Conservation (phyloP, 768 basidiomycete genomes). For the Clavaria fumosa region DNA sequence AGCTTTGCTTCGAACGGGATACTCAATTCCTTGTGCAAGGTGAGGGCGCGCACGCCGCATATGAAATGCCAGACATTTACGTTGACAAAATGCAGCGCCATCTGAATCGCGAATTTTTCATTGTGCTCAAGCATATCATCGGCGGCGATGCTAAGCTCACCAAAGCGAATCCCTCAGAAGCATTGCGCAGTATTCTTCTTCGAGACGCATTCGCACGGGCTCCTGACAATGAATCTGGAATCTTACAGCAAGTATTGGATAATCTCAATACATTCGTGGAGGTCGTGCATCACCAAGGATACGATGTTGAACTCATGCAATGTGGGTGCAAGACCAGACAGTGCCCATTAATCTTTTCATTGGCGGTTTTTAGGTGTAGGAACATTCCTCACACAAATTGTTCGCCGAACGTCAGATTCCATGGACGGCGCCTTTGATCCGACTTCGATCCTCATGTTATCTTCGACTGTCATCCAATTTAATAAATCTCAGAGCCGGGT, state of each 20-base stretch:
- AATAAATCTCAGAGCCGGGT: constrained; percentile 47
- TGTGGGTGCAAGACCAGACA: constrained; percentile 25
- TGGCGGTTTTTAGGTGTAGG: constrained; percentile 34
- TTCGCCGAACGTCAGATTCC: constrained; percentile 45
- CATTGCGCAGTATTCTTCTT: constrained; percentile 34
- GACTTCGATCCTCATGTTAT: constrained; percentile 37
- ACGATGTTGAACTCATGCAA: constrained; percentile 35
- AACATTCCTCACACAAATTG: constrained; percentile 33
- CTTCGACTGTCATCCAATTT: constrained; percentile 37
- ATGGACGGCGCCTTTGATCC: constrained; percentile 34
- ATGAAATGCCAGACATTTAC: not conserved
- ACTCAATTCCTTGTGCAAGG: constrained; percentile 43
- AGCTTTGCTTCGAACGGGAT: constrained; percentile 45
- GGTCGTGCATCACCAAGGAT: constrained; percentile 37
- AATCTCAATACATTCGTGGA: constrained; percentile 47
- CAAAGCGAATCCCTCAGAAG: constrained; percentile 16
- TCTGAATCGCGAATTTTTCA: constrained; percentile 33
- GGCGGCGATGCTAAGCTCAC: constrained; percentile 23
- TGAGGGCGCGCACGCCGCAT: constrained; percentile 12
- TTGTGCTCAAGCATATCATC: constrained; percentile 33
- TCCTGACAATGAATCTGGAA: constrained; percentile 32
- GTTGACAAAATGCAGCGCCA: constrained; percentile 23
- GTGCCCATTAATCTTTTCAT: not conserved
- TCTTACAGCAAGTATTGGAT: constrained; percentile 36
- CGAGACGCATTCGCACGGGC: constrained; percentile 37